A percentile compares a stretch with the other conserved stretches of the same genome.
Evolutionary conservation across 2,329 filamentous ascomycete species (phyloP).

Genomic region (Cercospora sojina): DNA sequence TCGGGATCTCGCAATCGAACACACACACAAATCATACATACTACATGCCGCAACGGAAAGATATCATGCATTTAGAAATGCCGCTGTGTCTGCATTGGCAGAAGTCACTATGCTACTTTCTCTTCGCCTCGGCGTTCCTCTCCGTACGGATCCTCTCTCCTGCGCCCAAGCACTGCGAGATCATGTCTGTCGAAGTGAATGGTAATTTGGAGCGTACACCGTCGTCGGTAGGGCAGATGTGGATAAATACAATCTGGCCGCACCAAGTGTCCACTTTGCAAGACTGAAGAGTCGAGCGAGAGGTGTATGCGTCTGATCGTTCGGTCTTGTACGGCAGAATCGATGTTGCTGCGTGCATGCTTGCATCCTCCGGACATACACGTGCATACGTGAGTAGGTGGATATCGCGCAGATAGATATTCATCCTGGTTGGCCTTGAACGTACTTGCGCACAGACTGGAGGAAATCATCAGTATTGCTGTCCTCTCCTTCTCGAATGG

Average conservation of each 20-base stretch:
- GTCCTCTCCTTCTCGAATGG: not conserved
- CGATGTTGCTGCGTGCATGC: not conserved
- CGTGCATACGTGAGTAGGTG: not conserved
- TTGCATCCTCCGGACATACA: not conserved
- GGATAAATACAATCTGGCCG: too few species aligned
- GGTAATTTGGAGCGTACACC: not conserved
- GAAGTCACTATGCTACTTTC: not conserved
- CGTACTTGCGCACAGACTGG: conserved; percentile 11
- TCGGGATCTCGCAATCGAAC: not conserved
- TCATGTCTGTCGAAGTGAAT: not conserved
- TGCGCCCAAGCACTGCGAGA: not conserved
- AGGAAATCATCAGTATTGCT: conserved; percentile 7
- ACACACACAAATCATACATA: not conserved
- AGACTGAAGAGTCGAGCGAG: not conserved
- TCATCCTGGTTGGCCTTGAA: conserved; percentile 6
- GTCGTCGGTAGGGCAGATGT: not conserved
- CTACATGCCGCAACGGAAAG: not conserved
- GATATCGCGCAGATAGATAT: not conserved
- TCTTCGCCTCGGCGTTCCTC: not conserved
- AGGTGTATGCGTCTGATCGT: not conserved
- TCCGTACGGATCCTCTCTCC: not conserved
- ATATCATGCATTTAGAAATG: not conserved
- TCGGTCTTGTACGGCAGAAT: not conserved
- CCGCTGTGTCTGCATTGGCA: not conserved
- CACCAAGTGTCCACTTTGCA: not conserved